Evolutionary conservation across 164 flowering plant genomes (phyloP).

Genomic region (Piper betle): DNA sequence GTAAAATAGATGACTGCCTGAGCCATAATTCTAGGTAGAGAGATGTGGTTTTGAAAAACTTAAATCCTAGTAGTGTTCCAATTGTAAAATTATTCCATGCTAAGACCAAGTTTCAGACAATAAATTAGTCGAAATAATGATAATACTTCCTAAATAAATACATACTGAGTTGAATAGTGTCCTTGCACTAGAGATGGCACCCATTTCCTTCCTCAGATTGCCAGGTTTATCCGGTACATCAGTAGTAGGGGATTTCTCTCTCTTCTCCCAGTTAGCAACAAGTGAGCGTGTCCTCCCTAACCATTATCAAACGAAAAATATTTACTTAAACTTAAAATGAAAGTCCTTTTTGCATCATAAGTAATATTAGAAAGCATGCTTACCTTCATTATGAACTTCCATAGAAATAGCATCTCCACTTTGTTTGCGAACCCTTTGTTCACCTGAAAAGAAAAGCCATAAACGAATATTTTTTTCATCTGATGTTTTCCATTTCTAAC

Average conservation of each 20-base stretch:
- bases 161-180: constrained; percentile 34
- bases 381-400: constrained; percentile 39
- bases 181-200: constrained; percentile 17
- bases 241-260: constrained; percentile 37
- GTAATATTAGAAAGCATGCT: neutral
- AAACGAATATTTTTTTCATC: no score
- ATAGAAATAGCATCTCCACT: constrained; percentile 26
- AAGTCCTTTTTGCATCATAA: neutral
- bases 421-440: constrained; percentile 21
- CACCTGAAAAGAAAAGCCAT: constrained; percentile 33
- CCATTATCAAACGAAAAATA: neutral
- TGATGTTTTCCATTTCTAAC: no score
- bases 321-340: neutral
- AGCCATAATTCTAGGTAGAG: neutral
- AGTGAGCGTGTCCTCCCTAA: constrained; percentile 49
- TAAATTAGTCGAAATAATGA: no score
- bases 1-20: neutral
- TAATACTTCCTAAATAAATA: neutral
- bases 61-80: neutral
- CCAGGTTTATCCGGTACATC: constrained; percentile 32
- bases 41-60: no score
- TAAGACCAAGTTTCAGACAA: neutral
- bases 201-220: constrained; percentile 17
- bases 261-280: constrained; percentile 56
- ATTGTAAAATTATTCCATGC: neutral